Evolutionary conservation across 345 rosid genomes (phyloP).

Genomic region (Aegle marmelos): DNA sequence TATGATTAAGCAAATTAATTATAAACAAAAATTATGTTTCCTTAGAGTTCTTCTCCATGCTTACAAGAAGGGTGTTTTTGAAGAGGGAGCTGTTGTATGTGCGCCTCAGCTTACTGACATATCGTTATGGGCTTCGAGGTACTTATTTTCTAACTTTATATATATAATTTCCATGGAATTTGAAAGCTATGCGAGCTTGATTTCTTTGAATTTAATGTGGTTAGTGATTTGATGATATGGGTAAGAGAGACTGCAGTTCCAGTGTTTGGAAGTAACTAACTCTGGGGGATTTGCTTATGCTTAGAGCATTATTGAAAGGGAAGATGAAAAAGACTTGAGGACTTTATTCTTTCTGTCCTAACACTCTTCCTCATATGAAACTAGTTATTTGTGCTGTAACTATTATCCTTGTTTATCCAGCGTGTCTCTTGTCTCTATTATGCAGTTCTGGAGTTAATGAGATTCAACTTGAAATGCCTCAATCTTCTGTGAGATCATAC

Average conservation of each 20-base stretch:
- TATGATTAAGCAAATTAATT: slow-evolving; percentile 25
- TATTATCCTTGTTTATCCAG: not conserved
- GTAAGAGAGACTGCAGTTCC: not conserved
- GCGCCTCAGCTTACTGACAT: slow-evolving; percentile 57
- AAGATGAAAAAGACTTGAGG: not conserved
- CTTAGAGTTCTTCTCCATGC: slow-evolving; percentile 77
- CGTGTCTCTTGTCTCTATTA: not conserved
- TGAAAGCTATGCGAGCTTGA: not conserved
- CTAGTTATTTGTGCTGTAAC: too few species aligned
- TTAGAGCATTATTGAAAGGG: not conserved
- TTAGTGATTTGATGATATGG: not conserved
- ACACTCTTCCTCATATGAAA: not conserved
- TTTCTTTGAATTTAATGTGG: not conserved
- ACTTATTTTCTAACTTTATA: not conserved
- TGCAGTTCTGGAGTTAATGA: slow-evolving; percentile 45
- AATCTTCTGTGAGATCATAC: slow-evolving; percentile 54
- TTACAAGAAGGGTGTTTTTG: slow-evolving; percentile 67
- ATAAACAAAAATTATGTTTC: slow-evolving; percentile 48
- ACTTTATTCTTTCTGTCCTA: not conserved
- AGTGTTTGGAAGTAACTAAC: not conserved
- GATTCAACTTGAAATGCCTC: slow-evolving; percentile 47
- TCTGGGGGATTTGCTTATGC: not conserved
- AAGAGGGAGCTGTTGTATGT: slow-evolving; percentile 81
- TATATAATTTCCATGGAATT: not conserved
- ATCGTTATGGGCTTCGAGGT: slow-evolving; percentile 61